phyloP scores from a whole-genome alignment of 2,329 filamentous ascomycete species.

The Botrytis squamosa region DNA sequence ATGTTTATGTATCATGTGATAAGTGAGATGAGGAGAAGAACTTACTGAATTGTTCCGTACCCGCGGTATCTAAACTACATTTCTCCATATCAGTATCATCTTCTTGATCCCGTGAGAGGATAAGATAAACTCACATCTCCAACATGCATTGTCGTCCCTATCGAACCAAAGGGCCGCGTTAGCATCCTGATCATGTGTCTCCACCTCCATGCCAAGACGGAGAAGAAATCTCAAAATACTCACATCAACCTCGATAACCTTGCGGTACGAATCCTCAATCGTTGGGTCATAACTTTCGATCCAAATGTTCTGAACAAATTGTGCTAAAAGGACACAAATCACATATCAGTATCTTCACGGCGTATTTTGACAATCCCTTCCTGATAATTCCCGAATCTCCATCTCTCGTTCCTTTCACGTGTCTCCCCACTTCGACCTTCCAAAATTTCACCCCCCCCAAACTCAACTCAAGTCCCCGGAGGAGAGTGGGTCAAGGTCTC shows the following conservation, averaged over 20 bases:
- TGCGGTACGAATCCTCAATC: constrained; percentile 61
- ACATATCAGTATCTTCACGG: not conserved
- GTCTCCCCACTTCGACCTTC: not conserved
- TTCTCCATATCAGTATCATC: constrained; percentile 24
- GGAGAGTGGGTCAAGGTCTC: constrained; percentile 18
- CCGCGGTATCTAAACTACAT: constrained; percentile 65
- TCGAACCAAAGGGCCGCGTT: not conserved
- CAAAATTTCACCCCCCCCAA: constrained; percentile 2
- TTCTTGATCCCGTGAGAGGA: constrained; percentile 3
- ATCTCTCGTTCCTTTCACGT: not conserved
- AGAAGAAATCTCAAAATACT: constrained; percentile 39
- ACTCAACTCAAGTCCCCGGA: constrained; percentile 5
- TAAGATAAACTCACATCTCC: constrained; percentile 56
- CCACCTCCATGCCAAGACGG: constrained; percentile 1
- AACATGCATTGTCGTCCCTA: constrained; percentile 70
- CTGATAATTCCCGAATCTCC: not conserved
- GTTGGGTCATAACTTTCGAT: constrained; percentile 67
- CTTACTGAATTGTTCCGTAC: constrained; percentile 75
- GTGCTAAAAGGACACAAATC: constrained; percentile 47
- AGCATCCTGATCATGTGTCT: constrained; percentile 19
- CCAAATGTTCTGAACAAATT: constrained; percentile 76
- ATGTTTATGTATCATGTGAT: constrained; percentile 29
- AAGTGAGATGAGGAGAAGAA: not conserved
- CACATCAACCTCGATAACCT: constrained; percentile 66
- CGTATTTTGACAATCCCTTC: not conserved